Evolutionary conservation across 2,329 filamentous ascomycete species (phyloP).

Genomic region (Aspergillus neotritici): DNA sequence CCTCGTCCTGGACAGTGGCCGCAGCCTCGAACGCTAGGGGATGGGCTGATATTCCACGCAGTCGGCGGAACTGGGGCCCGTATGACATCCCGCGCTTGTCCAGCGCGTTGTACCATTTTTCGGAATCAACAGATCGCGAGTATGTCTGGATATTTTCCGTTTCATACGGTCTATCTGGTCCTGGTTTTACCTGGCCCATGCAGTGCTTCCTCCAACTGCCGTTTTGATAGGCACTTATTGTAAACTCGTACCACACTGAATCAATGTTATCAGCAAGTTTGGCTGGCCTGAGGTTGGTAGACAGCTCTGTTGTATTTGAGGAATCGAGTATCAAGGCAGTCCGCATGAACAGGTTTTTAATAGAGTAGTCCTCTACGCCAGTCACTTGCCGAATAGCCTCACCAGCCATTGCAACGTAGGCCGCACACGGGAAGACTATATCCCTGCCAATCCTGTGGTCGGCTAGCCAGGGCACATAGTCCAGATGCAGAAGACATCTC

Average conservation of each 20-base stretch:
- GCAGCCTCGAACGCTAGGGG: slow-evolving; percentile 1
- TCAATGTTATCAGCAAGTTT: slow-evolving; percentile 4
- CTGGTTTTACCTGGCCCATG: slow-evolving; percentile 8
- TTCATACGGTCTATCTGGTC: background rate
- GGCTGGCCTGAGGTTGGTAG: slow-evolving; percentile 10
- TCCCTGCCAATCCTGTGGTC: slow-evolving; percentile 23
- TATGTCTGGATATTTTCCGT: background rate
- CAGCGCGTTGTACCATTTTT: slow-evolving; percentile 9
- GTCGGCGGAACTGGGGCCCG: slow-evolving; percentile 12
- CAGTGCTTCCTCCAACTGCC: slow-evolving; percentile 15
- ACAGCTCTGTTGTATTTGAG: slow-evolving; percentile 7
- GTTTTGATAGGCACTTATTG: slow-evolving; percentile 8
- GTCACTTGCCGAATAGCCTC: slow-evolving; percentile 18
- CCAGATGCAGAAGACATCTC: slow-evolving; percentile 22
- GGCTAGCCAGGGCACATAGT: slow-evolving; percentile 25
- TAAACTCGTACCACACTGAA: slow-evolving; percentile 14
- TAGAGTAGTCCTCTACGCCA: slow-evolving; percentile 5
- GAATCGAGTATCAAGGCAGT: slow-evolving; percentile 8
- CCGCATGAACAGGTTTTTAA: slow-evolving; percentile 11
- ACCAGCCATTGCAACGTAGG: slow-evolving; percentile 21
- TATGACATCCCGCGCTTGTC: slow-evolving; percentile 11
- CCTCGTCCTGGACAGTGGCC: slow-evolving; percentile 1
- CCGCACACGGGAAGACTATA: slow-evolving; percentile 21
- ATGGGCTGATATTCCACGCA: slow-evolving; percentile 10
- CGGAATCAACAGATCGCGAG: background rate